Conservation (phyloP, 106 monocot genomes). For the Dendrobium nobile region DNA sequence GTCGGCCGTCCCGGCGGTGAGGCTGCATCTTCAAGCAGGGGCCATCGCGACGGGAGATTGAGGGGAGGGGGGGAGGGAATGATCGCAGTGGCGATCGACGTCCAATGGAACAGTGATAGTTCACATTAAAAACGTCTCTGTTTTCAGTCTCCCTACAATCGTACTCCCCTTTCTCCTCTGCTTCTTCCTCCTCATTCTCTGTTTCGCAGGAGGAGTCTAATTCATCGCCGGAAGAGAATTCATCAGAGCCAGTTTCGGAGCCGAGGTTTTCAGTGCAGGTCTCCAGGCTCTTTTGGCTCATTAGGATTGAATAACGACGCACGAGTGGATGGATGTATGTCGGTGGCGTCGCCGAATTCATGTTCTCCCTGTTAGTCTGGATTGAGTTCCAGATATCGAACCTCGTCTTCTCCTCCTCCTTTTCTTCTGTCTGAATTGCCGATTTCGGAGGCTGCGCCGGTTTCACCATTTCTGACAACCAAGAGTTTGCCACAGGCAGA, state of each 20-base stretch:
- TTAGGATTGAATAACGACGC: constrained; percentile 30
- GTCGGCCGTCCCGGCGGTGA: constrained; percentile 68
- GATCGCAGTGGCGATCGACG: constrained; percentile 22
- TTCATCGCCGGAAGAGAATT: constrained; percentile 30
- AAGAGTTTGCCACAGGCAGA: neutral
- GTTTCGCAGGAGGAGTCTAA: constrained; percentile 5
- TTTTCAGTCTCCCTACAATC: neutral
- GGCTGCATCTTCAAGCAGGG: constrained; percentile 70
- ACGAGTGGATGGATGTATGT: constrained; percentile 69
- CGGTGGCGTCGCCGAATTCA: neutral
- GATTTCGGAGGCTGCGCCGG: neutral
- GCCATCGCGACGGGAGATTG: constrained; percentile 65
- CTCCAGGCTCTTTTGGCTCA: constrained; percentile 88
- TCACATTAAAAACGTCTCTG: constrained; percentile 42
- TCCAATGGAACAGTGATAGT: constrained; percentile 81
- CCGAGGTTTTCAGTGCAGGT: constrained; percentile 92
- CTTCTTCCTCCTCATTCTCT: constrained; percentile 1
- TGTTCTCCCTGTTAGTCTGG: constrained; percentile 26
- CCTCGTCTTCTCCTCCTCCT: constrained; percentile 12
- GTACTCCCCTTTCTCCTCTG: neutral
- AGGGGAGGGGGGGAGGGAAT: constrained; percentile 83
- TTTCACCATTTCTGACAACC: neutral
- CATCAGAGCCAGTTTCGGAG: constrained; percentile 82
- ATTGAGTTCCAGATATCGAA: constrained; percentile 60
- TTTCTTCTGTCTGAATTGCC: neutral